A percentile compares a stretch with the other conserved stretches of the same genome.
Conservation (phyloP, 2,329 filamentous ascomycete species). For the Dactylellina drechsleri region DNA sequence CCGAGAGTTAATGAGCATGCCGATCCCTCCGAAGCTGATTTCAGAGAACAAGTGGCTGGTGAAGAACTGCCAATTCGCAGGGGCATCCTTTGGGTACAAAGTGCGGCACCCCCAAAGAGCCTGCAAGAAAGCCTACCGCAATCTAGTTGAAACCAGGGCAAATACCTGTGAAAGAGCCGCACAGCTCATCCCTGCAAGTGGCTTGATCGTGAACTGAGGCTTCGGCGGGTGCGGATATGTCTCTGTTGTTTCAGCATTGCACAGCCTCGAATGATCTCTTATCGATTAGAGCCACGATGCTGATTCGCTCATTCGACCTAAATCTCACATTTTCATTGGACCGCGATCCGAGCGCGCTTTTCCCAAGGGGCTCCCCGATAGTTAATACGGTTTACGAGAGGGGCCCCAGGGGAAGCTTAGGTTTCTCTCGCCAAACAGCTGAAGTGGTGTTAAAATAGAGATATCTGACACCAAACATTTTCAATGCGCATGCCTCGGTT, state of each 20-base stretch:
- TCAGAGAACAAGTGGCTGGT: conserved; percentile 22
- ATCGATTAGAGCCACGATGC: conserved; percentile 44
- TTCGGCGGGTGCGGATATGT: conserved; percentile 18
- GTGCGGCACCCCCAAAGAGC: conserved; percentile 30
- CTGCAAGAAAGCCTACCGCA: conserved; percentile 45
- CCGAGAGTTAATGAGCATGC: conserved; percentile 13
- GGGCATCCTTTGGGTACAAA: conserved; percentile 51
- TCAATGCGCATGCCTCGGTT: background rate
- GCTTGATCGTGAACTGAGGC: conserved; percentile 29
- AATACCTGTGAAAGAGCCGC: conserved; percentile 27
- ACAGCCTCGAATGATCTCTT: conserved; percentile 40
- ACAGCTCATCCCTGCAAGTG: conserved; percentile 37
- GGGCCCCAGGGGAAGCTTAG: too few species aligned
- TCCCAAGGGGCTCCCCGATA: conserved; percentile 25
- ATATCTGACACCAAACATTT: conserved; percentile 9
- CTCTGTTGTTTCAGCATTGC: conserved; percentile 23
- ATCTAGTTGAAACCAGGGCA: conserved; percentile 1
- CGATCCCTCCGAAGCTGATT: conserved; percentile 49
- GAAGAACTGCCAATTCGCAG: conserved; percentile 4
- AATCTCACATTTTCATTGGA: conserved; percentile 24
- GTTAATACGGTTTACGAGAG: too few species aligned
- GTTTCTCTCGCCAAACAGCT: conserved; percentile 15
- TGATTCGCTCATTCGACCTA: conserved; percentile 18
- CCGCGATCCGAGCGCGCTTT: conserved; percentile 10
- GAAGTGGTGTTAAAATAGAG: conserved; percentile 47